A percentile compares a stretch with the other conserved stretches of the same genome.
phyloP scores from a whole-genome alignment of 805 yeast species.

The Wickerhamiella azyma region DNA sequence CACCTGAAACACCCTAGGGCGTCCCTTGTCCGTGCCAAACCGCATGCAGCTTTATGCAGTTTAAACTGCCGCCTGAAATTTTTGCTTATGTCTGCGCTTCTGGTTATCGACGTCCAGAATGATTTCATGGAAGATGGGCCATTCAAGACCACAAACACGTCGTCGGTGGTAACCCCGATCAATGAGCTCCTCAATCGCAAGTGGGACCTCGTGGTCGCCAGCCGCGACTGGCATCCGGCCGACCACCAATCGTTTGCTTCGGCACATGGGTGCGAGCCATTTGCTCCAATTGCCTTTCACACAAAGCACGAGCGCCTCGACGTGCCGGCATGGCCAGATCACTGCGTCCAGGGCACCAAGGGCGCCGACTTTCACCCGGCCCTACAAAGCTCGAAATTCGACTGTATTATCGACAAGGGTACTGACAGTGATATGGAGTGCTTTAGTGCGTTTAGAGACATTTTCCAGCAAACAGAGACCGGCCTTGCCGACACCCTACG shows the following conservation, averaged over 20 bases:
- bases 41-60: no score
- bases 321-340: conserved; percentile 64
- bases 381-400: conserved; percentile 28
- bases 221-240: conserved; percentile 82
- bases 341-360: conserved; percentile 58
- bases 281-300: conserved; percentile 25
- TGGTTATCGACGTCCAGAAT: conserved; percentile 71
- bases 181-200: conserved; percentile 31
- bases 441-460: conserved; percentile 76
- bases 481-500: conserved; percentile 41
- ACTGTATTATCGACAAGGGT: conserved; percentile 56
- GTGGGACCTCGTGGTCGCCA: conserved; percentile 57
- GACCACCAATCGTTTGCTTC: conserved; percentile 75
- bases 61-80: background rate
- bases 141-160: conserved; percentile 57
- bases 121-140: conserved; percentile 66
- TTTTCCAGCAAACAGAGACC: conserved; percentile 60
- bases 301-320: background rate
- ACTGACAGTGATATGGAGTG: conserved; percentile 59
- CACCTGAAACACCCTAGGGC: no score
- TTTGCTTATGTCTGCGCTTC: conserved; percentile 34
- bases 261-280: conserved; percentile 42
- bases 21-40: no score
- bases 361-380: conserved; percentile 54
- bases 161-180: conserved; percentile 41